Base-by-base conservation (phyloP, 768 basidiomycete genomes). In the Hericium alpestre region DNA sequence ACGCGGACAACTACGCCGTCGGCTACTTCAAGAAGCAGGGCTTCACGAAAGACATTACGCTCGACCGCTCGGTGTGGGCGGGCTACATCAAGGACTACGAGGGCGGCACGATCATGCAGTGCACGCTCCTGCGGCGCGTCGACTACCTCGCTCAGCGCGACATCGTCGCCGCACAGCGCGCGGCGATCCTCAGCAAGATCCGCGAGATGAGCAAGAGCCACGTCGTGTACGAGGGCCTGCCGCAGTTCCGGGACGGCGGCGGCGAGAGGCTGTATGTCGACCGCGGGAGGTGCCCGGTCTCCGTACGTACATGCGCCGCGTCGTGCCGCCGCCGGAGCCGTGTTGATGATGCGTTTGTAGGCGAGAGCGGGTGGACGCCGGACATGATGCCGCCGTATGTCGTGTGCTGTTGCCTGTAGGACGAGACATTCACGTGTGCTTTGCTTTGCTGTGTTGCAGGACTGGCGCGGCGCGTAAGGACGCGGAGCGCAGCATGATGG, bases 21-120 rank as follows among this genome's bases (percentile, higher is more conserved):
- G 95, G 96, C 3, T 99, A 97, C 72, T 98, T 99, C 77, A 93
- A 93, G 69, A 99, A 98, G 69, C 96, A 98, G 74, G 96, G 96
- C 0, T 99, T 99, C 71, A 90, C 92, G 6, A 98, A 98, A 69
- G 94, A 98, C 57, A 95, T 99, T 59, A 87, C 88, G 0, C 79
- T 96, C n/a, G 86, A 87, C 59, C 81, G 94, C 47, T 83, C 88
- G 1, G 77, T 87, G 8, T 99, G 96, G 96, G 94, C 95, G 0
- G 96, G 94, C 11, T 98, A 99, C 70, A 98, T 99, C 82, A 99
- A 98, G 70, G 96, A 99, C 69, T 99, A 99, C 71, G 96, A 99
- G 70, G 95, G 95, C 41, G 94, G 92, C 16, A 99, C 95, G 48
- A 93, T 98, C 73, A 97, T 99, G 94, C 91, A 94, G 70, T 99